A percentile compares a stretch with the other conserved stretches of the same genome.
Conservation (phyloP, 2,329 filamentous ascomycete genomes). For the Fusarium dlaminii region DNA sequence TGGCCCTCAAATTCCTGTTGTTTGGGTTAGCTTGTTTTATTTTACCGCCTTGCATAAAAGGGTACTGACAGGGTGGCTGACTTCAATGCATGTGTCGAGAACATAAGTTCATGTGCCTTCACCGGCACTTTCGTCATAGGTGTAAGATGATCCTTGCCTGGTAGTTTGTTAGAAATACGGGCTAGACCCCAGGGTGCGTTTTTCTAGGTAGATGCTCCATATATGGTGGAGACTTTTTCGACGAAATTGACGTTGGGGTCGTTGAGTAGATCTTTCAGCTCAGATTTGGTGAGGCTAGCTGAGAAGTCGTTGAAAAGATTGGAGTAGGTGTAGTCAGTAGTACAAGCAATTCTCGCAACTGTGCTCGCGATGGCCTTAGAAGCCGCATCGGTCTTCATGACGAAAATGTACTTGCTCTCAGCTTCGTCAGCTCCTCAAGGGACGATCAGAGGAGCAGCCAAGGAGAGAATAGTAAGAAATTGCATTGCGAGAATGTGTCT, state of each 20-base stretch:
- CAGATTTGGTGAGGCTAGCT: background rate
- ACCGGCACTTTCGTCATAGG: background rate
- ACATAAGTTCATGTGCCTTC: conserved; percentile 9
- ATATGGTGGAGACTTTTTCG: background rate
- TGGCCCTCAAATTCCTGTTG: background rate
- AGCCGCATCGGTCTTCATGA: background rate
- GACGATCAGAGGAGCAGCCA: background rate
- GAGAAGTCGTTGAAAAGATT: background rate
- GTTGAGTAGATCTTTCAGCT: background rate
- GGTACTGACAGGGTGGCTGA: background rate
- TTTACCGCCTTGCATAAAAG: background rate
- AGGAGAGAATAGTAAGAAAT: background rate
- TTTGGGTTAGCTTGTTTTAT: background rate
- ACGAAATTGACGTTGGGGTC: background rate
- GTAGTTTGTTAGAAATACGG: background rate
- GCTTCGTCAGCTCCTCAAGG: too few species aligned
- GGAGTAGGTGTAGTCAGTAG: background rate
- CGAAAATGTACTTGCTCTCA: background rate
- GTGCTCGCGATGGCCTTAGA: background rate
- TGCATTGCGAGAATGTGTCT: background rate
- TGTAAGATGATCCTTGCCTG: background rate
- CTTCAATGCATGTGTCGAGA: background rate
- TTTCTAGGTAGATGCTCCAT: background rate
- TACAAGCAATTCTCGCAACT: fast-evolving
- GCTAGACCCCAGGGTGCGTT: background rate